Evolutionary conservation across 441 rosid species (phyloP).

Genomic region (Isatis lusitanica): DNA sequence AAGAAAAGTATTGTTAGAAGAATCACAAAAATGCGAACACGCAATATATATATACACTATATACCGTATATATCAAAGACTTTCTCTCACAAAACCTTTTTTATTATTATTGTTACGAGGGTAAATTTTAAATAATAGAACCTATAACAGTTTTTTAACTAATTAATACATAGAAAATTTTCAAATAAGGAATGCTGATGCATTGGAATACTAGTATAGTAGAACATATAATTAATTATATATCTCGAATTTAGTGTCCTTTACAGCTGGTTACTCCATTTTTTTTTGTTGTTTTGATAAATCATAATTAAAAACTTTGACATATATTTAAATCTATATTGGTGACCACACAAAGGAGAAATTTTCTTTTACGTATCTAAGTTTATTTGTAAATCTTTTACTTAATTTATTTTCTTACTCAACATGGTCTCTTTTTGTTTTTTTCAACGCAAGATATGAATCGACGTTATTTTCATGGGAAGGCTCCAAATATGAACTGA

Average conservation of each 20-base stretch:
- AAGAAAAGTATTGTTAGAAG: background rate
- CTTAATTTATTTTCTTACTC: too few species aligned
- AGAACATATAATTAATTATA: background rate
- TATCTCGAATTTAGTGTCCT: background rate
- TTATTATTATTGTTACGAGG: background rate
- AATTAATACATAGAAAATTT: background rate
- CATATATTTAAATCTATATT: background rate
- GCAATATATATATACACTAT: background rate
- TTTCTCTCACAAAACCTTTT: background rate
- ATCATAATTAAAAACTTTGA: background rate
- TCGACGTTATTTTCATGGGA: background rate
- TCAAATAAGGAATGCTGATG: background rate
- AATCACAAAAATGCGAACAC: background rate
- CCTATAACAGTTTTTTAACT: background rate
- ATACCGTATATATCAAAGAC: background rate
- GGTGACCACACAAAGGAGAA: too few species aligned
- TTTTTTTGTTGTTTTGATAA: background rate
- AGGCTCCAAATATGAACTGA: background rate
- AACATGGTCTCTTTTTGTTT: background rate
- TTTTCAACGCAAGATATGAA: background rate
- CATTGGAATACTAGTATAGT: background rate
- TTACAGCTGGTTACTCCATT: background rate
- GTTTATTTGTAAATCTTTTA: background rate
- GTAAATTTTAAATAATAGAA: background rate
- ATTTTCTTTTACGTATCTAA: background rate